Evolutionary conservation across 2,329 filamentous ascomycete species (phyloP).

Genomic region (Periconia sp.): DNA sequence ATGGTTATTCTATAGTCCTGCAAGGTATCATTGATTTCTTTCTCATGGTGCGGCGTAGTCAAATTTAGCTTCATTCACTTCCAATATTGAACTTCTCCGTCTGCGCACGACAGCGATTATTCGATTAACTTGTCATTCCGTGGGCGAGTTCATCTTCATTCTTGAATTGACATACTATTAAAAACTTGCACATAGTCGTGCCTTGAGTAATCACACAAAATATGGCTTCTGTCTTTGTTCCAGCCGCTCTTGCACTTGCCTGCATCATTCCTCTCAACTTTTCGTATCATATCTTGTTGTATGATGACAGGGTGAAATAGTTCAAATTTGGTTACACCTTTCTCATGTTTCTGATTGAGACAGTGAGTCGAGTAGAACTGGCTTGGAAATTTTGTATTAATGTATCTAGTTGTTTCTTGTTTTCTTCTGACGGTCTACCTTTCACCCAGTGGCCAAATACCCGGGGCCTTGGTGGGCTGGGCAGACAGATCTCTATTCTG

Average conservation of each 20-base stretch:
- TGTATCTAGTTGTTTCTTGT: background rate
- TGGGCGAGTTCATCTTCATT: too few species aligned
- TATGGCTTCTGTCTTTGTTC: background rate
- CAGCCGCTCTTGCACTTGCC: background rate
- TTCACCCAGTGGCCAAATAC: constrained; percentile 35
- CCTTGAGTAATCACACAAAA: too few species aligned
- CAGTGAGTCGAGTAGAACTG: background rate
- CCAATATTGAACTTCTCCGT: too few species aligned
- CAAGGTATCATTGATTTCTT: constrained; percentile 6
- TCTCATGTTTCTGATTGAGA: background rate
- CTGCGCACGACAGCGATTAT: too few species aligned
- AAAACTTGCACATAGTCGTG: too few species aligned
- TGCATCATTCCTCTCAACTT: background rate
- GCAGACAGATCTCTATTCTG: constrained; percentile 15
- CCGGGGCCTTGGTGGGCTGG: constrained; percentile 33
- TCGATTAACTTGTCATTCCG: too few species aligned
- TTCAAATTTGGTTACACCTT: background rate
- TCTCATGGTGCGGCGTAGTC: too few species aligned
- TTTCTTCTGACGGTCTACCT: constrained; percentile 1
- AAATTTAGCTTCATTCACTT: too few species aligned
- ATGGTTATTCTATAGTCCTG: constrained; percentile 9
- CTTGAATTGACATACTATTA: too few species aligned
- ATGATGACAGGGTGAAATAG: background rate
- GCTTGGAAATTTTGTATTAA: background rate
- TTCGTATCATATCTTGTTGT: background rate